These are phyloP conservation scores for Penicillium fuscoglaucum DNA, from an alignment of 2,329 filamentous ascomycete genomes.

Conservation along the genomic window DNA sequence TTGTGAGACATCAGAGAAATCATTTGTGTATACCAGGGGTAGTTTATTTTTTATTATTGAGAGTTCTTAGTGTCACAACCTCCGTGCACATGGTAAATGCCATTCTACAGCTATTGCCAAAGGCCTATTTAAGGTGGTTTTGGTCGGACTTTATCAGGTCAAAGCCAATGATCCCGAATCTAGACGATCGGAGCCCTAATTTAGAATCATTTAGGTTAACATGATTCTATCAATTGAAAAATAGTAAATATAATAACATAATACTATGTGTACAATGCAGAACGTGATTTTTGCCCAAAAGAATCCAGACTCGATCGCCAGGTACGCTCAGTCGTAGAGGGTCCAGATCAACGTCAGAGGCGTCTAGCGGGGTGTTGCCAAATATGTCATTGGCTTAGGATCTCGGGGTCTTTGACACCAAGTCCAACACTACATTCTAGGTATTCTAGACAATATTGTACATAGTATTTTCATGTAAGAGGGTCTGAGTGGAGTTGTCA, in stretches of 20 bases:
- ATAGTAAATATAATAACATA: too few species aligned
- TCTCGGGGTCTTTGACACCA: background rate
- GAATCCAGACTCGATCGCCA: constrained; percentile 25
- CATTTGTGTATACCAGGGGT: constrained; percentile 12
- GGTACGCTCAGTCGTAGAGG: constrained; percentile 10
- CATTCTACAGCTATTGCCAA: constrained; percentile 1
- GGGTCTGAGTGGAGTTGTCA: background rate
- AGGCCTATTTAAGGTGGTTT: constrained; percentile 10
- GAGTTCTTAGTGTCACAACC: constrained; percentile 2
- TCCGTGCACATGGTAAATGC: background rate
- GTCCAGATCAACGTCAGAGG: constrained; percentile 23
- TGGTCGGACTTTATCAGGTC: background rate
- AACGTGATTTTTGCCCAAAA: background rate
- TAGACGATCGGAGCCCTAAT: constrained; percentile 9
- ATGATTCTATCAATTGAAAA: too few species aligned
- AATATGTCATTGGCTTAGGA: constrained; percentile 1
- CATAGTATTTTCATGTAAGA: background rate
- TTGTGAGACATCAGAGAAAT: constrained; percentile 12
- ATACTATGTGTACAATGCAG: background rate
- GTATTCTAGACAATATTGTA: too few species aligned
- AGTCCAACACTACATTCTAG: background rate
- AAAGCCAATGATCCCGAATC: constrained; percentile 1
- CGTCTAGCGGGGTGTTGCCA: constrained; percentile 2
- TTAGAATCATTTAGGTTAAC: background rate
- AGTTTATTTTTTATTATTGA: constrained; percentile 5